phyloP scores from a whole-genome alignment of 768 basidiomycete genomes.

The Tylopilus plumbeoviolaceoides region DNA sequence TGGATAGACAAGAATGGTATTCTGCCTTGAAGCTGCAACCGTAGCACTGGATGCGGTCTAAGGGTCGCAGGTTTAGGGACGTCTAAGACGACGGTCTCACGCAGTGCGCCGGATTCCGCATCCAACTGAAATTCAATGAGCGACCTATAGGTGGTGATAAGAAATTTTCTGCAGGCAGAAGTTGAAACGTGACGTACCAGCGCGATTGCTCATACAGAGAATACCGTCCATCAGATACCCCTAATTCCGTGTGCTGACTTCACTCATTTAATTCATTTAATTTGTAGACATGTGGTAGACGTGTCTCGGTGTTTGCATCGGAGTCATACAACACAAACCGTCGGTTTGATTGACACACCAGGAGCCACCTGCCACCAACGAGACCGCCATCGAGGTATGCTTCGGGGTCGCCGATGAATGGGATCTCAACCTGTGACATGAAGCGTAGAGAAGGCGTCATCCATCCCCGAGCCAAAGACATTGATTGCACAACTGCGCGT shows the following conservation, averaged over 20 bases:
- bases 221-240: not conserved
- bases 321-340: constrained; percentile 3
- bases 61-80: not conserved
- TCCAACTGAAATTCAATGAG: not conserved
- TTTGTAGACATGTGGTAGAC: not conserved
- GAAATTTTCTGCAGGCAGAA: not conserved
- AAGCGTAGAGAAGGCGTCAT: not conserved
- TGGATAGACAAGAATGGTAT: not conserved
- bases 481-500: not conserved
- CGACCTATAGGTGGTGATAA: not conserved
- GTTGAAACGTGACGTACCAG: not conserved
- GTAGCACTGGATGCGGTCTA: too few species aligned
- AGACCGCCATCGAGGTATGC: not conserved
- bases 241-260: not conserved
- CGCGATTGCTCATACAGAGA: not conserved
- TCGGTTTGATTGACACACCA: not conserved
- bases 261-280: not conserved
- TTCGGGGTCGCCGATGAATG: not conserved
- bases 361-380: constrained; percentile 2
- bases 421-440: not conserved
- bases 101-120: too few species aligned
- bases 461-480: not conserved
- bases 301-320: not conserved
- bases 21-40: too few species aligned
- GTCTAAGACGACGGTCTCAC: not conserved